Conservation (phyloP, 2,329 filamentous ascomycete species). For the Daldinia sp. region DNA sequence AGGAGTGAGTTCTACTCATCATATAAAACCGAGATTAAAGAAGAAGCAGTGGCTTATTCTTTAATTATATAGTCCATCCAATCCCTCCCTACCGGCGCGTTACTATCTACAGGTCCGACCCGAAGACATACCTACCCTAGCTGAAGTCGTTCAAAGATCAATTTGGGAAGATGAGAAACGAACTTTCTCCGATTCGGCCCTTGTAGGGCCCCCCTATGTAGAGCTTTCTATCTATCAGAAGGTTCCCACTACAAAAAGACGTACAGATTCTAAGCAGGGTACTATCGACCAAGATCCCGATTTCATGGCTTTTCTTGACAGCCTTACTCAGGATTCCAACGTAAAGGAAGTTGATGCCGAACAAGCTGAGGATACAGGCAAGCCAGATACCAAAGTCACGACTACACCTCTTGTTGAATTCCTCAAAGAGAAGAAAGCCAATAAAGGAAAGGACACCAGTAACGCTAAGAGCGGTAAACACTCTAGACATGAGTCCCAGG, state of each 20-base stretch:
- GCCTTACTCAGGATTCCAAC: conserved; percentile 75
- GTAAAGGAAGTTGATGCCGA: conserved; percentile 63
- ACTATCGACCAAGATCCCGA: conserved; percentile 97
- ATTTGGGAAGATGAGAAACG: conserved; percentile 86
- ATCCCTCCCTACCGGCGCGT: conserved; percentile 82
- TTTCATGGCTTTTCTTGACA: conserved; percentile 93
- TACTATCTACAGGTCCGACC: conserved; percentile 87
- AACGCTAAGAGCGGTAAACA: conserved; percentile 69
- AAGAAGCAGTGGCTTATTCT: conserved; percentile 15
- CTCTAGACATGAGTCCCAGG: conserved; percentile 64
- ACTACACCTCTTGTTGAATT: conserved; percentile 92
- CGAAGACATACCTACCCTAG: conserved; percentile 74
- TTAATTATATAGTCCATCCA: conserved; percentile 72
- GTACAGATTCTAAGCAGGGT: conserved; percentile 86
- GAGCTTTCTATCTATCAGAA: conserved; percentile 89
- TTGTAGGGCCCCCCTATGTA: conserved; percentile 82
- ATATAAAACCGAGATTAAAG: conserved; percentile 26
- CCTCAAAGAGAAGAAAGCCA: conserved; percentile 91
- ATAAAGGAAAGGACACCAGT: conserved; percentile 69
- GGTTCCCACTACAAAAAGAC: conserved; percentile 78
- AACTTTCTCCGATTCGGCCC: conserved; percentile 75
- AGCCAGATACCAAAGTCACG: conserved; percentile 71
- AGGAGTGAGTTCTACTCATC: conserved; percentile 71
- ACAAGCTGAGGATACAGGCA: conserved; percentile 61
- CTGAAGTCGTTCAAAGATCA: conserved; percentile 75